A percentile compares a stretch with the other conserved stretches of the same genome.
Conservation (phyloP, 2,329 filamentous ascomycete species). For the Fusarium neocosmosporiellum region DNA sequence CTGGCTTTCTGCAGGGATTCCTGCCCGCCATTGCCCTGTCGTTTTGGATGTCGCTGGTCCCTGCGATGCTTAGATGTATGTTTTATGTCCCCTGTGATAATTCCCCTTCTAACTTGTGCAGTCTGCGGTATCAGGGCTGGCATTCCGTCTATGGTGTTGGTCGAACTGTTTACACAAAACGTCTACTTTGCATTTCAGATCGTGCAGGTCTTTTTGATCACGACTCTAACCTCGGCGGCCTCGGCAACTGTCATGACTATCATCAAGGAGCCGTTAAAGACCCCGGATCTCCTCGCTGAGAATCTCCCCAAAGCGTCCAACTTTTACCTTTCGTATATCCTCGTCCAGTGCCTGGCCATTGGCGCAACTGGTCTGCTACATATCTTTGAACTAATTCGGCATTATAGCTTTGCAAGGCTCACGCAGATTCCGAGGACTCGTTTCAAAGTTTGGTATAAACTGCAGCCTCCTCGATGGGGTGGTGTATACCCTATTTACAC, state of each 20-base stretch:
- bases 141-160: slow-evolving; percentile 79
- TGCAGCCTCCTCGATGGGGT: slow-evolving; percentile 84
- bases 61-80: slow-evolving; percentile 76
- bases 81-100: background rate
- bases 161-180: slow-evolving; percentile 91
- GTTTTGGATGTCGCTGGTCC: slow-evolving; percentile 87
- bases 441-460: slow-evolving; percentile 79
- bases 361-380: slow-evolving; percentile 81
- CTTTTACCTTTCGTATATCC: slow-evolving; percentile 94
- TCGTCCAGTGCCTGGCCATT: slow-evolving; percentile 88
- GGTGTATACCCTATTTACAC: slow-evolving; percentile 85
- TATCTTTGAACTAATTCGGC: slow-evolving; percentile 68
- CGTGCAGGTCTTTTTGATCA: slow-evolving; percentile 90
- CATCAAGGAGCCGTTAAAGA: slow-evolving; percentile 68
- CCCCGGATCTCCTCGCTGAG: slow-evolving; percentile 73
- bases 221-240: slow-evolving; percentile 84
- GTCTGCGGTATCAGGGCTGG: slow-evolving; percentile 83
- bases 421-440: slow-evolving; percentile 84
- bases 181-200: slow-evolving; percentile 93
- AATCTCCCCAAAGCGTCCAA: slow-evolving; percentile 88
- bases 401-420: slow-evolving; percentile 73
- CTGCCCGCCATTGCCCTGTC: slow-evolving; percentile 83
- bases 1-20: slow-evolving; percentile 87
- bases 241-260: slow-evolving; percentile 75
- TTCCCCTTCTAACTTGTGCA: slow-evolving; percentile 44